Percentiles rank a stretch among this genome's conserved stretches.
These are phyloP conservation scores for Otatea glauca DNA, from an alignment of 176 grass and related monocot species.

Conservation along the genomic window DNA sequence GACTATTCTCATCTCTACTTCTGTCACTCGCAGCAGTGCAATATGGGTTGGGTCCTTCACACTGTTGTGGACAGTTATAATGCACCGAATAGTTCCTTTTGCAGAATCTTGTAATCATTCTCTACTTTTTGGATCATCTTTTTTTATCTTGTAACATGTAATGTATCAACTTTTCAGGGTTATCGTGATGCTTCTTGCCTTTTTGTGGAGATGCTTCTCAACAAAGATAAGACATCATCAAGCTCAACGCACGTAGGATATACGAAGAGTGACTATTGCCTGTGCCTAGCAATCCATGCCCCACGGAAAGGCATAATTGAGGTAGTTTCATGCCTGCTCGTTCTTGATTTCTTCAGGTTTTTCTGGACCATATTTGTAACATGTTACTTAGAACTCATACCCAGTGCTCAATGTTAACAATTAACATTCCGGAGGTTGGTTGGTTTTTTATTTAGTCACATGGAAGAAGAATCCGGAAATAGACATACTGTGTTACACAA, in stretches of 20 bases:
- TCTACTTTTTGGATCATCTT: neutral
- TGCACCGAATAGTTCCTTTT: neutral
- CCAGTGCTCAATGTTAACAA: neutral
- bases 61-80: neutral
- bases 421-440: neutral
- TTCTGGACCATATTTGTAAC: neutral
- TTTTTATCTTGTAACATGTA: neutral
- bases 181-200: slow-evolving; percentile 97
- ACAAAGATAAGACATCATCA: slow-evolving; percentile 66
- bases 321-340: slow-evolving; percentile 44
- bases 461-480: neutral
- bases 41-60: neutral
- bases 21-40: neutral
- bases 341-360: neutral
- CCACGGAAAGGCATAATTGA: slow-evolving; percentile 95
- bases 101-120: neutral
- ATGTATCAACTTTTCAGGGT: slow-evolving; percentile 58
- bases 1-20: neutral
- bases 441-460: neutral
- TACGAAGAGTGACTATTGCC: slow-evolving; percentile 85
- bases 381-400: neutral
- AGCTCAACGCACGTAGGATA: slow-evolving; percentile 56
- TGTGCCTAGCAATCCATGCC: slow-evolving; percentile 96
- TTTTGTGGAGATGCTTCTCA: slow-evolving; percentile 86
- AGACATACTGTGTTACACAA: neutral